Evolutionary conservation across 768 basidiomycete species (phyloP), one percentile per base, ranked within the genome.

Genomic region (Mycena galopus): DNA sequence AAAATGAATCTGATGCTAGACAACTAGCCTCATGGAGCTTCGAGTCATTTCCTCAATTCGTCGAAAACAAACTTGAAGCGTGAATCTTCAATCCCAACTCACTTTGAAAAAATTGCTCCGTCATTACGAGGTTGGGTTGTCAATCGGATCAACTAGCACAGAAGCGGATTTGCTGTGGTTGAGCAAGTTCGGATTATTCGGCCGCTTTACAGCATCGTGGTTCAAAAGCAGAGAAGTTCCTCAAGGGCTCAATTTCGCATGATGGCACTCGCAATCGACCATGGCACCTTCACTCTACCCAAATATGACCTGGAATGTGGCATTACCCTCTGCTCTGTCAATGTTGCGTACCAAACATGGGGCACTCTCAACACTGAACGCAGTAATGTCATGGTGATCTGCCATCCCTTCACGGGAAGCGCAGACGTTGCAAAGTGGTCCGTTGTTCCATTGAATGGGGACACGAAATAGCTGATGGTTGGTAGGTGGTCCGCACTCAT

Each of bases 401-500:
- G 93, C 76, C 93, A 94, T 79, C 92, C 93, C 1, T 88, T 94
- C 73, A 94, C 93, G 0, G 93, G 93, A 5, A 91, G 90, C 70
- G 88, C 91, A 29, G 93, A 94, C 73, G 93, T 93, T 21, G 91
- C 93, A 77, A 93, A 94, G 79, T 94, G 93, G 93, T 93, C 72
- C 73, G 89, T 83, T 16, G 21, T 21, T 7, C 9, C 16, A 10
- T 12, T 33, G 2, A 10, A 6, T 6, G 14, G 7, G 25, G 2
- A 7, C 23, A 21, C n/a, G n/a, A 29, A 29, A 8, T 8, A 42
- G 12, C 27, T 71, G 9, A 60, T n/a, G 0, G 16, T n/a, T 35
- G 5, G 2, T 55, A 97, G 96, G 96, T 99, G 97, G 97, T 96
- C 95, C 10, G 96, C 96, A 0, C 87, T 99, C 21, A 94, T 98